Conservation (phyloP, 2,329 filamentous ascomycete genomes). For the Fusarium setosum region DNA sequence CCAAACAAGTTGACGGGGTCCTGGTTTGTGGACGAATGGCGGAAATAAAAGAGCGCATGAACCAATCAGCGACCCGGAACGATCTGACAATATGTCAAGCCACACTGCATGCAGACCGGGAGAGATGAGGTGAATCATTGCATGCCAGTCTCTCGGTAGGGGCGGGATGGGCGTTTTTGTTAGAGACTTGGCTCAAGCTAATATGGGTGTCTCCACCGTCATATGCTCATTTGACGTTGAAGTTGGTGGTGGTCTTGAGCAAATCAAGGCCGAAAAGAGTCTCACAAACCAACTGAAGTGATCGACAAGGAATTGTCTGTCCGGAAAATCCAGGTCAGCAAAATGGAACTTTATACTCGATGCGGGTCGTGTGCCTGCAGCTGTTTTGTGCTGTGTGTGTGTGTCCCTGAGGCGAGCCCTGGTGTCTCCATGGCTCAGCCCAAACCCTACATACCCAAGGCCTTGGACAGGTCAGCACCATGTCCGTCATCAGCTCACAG, state of each 20-base stretch:
- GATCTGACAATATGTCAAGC: not conserved
- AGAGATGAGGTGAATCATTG: constrained; percentile 20
- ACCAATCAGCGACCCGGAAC: not conserved
- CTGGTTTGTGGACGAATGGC: not conserved
- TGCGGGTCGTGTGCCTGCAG: constrained; percentile 26
- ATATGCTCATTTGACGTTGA: not conserved
- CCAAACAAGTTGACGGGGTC: too few species aligned
- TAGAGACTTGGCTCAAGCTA: not conserved
- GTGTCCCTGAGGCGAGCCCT: too few species aligned
- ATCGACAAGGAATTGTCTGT: too few species aligned
- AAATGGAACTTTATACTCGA: not conserved
- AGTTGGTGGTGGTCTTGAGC: too few species aligned
- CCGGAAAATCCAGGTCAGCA: not conserved
- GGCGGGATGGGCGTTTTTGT: not conserved
- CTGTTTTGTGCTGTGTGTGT: too few species aligned
- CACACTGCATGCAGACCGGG: constrained; percentile 21
- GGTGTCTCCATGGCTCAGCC: not conserved
- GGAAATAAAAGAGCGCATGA: not conserved
- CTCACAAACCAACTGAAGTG: too few species aligned
- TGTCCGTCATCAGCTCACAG: constrained; percentile 20
- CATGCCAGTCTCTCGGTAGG: constrained; percentile 29
- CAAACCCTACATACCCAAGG: not conserved
- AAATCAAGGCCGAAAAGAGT: too few species aligned
- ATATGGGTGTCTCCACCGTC: not conserved
- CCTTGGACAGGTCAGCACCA: too few species aligned